phyloP scores from a whole-genome alignment of 1,284 basidiomycete species.

The Malassezia restricta region DNA sequence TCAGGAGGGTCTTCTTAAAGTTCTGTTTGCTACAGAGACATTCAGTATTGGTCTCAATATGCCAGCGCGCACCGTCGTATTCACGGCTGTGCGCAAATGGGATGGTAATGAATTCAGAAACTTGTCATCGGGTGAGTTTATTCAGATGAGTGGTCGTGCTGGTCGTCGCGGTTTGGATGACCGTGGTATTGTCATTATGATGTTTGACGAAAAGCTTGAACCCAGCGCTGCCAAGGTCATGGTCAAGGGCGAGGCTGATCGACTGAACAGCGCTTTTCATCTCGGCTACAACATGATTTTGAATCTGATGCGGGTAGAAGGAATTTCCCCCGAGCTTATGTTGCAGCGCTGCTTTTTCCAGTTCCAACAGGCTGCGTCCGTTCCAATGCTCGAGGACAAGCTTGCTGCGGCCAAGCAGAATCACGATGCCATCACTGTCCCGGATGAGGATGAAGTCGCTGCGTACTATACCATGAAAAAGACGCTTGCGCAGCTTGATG shows the following conservation, averaged over 20 bases:
- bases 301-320: constrained; percentile 96
- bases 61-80: constrained; percentile 99
- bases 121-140: constrained; percentile 50
- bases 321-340: constrained; percentile 97
- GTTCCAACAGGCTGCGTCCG: constrained; percentile 82
- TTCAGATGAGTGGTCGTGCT: constrained; percentile 89
- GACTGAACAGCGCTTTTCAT: constrained; percentile 95
- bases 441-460: constrained; percentile 68
- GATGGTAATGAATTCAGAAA: constrained; percentile 91
- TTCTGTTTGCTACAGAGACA: constrained; percentile 95
- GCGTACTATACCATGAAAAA: constrained; percentile 85
- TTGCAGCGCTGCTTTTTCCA: constrained; percentile 95
- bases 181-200: constrained; percentile 99
- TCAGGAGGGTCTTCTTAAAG: constrained; percentile 98
- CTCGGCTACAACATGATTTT: constrained; percentile 98
- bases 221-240: constrained; percentile 82
- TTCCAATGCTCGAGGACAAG: constrained; percentile 78
- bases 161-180: constrained; percentile 94
- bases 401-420: constrained; percentile 62
- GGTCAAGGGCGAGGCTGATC: constrained; percentile 96
- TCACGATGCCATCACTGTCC: constrained; percentile 59
- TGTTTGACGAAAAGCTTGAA: constrained; percentile 97
- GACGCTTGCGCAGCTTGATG: constrained; percentile 73
- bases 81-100: constrained; percentile 87
- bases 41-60: constrained; percentile 99